phyloP scores from a whole-genome alignment of 2,329 filamentous ascomycete species.

The Gaeumannomyces sp. region DNA sequence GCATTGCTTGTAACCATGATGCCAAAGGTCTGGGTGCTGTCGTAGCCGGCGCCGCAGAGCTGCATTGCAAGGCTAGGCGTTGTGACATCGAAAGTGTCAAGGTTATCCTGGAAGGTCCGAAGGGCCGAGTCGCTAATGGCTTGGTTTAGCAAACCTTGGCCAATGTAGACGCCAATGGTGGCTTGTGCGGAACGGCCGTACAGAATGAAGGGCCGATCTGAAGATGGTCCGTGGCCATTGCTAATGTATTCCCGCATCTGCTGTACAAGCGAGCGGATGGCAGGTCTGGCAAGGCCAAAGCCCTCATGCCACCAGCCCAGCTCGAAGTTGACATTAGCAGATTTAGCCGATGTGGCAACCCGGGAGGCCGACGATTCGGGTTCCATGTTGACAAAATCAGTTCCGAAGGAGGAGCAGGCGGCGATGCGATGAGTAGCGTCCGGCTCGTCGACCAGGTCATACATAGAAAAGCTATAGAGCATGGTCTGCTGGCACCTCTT shows the following conservation, averaged over 20 bases:
- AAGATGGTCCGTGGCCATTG: conserved; percentile 17
- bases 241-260: conserved; percentile 25
- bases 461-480: conserved; percentile 12
- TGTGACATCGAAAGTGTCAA: conserved; percentile 19
- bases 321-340: conserved; percentile 17
- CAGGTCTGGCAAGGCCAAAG: conserved; percentile 15
- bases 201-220: conserved; percentile 21
- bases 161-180: conserved; percentile 30
- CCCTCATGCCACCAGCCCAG: conserved; percentile 23
- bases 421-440: conserved; percentile 11
- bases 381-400: conserved; percentile 14
- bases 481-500: conserved; percentile 11
- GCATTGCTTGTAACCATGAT: conserved; percentile 26
- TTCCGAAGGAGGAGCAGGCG: conserved; percentile 17
- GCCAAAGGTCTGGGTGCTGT: conserved; percentile 27
- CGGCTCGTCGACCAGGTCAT: conserved; percentile 11
- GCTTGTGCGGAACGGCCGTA: conserved; percentile 24
- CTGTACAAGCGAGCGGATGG: conserved; percentile 19
- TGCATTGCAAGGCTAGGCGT: conserved; percentile 28
- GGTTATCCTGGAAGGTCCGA: conserved; percentile 20
- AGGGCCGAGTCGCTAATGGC: conserved; percentile 23
- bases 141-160: conserved; percentile 23
- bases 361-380: not conserved
- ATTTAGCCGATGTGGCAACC: conserved; percentile 2
- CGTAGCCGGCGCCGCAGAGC: conserved; percentile 26